Base-by-base conservation (phyloP, 2,329 filamentous ascomycete genomes). In the Colletotrichum sp. region DNA sequence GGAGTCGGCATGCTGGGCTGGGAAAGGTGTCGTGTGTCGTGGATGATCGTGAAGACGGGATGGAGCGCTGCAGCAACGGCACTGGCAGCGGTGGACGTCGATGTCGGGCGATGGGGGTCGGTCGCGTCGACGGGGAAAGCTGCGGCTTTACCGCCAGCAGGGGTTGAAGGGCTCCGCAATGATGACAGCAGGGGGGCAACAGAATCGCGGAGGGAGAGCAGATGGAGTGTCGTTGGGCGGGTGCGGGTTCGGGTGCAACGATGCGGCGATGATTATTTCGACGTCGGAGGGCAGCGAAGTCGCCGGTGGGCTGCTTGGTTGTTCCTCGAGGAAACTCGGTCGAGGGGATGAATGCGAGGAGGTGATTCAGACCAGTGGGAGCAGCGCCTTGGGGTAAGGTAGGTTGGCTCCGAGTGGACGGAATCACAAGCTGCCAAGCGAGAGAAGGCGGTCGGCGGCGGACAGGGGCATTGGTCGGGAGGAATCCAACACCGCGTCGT, bases 1-100 rank as follows among this genome's bases (percentile, higher is more conserved):
- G 87, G 87, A 28, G 87, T 88, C 77, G 87, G 87, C 87, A 89
- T 89, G 78, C 72, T 85, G 73, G 67, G 18, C 64, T 60, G 7
- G 44, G 16, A 71, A 68, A 68, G 32, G 69, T 68, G 74, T 69
- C 39, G 69, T 24, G 57, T 67, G 77, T 68, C 26, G 44, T 49
- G 18, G 65, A 65, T 64, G 59, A 49, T 63, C 55, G 68, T 26
- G 68, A 63, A 10, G 63, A 66, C 24, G 34, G 63, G 9, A 49
- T 66, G 30, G 63, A 44, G 34, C 34, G 62, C 32, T 39, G 62
- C 62, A 65, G 62, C 21, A 62, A 57, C 65, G 28, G 64, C 44
- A 67, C 30, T 52, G 67, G 57, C 57, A 32, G 64, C 73, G 59
- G 66, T 76, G 59, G 65, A 76, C 60, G 68, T 74, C 72, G 59